These are phyloP conservation scores for Ochromonas danica DNA, from an alignment of 108 stramenopile genomes.

Conservation along the genomic window DNA sequence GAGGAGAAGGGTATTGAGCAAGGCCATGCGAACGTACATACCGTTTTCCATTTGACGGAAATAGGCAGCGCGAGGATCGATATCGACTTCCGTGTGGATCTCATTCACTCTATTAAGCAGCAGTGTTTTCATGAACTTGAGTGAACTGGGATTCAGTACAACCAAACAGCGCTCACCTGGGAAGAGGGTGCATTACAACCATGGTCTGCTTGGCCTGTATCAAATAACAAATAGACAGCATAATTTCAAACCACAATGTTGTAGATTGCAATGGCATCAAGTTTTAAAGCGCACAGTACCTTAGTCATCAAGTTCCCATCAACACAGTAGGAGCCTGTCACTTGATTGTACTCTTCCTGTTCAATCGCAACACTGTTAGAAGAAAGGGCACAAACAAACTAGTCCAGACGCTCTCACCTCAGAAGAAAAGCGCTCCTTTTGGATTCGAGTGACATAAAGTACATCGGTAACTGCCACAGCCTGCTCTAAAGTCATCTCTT, in stretches of 20 bases:
- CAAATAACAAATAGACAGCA: too few species aligned
- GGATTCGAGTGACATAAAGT: constrained; percentile 92
- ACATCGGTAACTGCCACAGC: constrained; percentile 74
- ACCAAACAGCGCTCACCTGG: constrained; percentile 42
- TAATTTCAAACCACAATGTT: too few species aligned
- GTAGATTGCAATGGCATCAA: too few species aligned
- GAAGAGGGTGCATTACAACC: constrained; percentile 89
- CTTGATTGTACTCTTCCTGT: constrained; percentile 71
- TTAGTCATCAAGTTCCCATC: constrained; percentile 66
- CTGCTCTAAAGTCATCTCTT: constrained; percentile 47
- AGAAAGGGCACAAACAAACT: not conserved
- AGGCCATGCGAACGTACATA: constrained; percentile 93
- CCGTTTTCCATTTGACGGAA: constrained; percentile 97
- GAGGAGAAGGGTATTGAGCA: constrained; percentile 71
- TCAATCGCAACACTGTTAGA: not conserved
- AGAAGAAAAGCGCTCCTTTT: constrained; percentile 85
- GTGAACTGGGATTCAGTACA: not conserved
- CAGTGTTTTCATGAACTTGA: not conserved
- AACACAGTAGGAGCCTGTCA: constrained; percentile 79
- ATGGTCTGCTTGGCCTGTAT: constrained; percentile 53
- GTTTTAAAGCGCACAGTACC: too few species aligned
- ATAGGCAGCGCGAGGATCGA: constrained; percentile 92
- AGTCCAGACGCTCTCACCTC: constrained; percentile 1
- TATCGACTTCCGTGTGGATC: constrained; percentile 81
- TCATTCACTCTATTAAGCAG: constrained; percentile 67